Conservation (phyloP, 441 rosid genomes). For the Populus tomentosa region DNA sequence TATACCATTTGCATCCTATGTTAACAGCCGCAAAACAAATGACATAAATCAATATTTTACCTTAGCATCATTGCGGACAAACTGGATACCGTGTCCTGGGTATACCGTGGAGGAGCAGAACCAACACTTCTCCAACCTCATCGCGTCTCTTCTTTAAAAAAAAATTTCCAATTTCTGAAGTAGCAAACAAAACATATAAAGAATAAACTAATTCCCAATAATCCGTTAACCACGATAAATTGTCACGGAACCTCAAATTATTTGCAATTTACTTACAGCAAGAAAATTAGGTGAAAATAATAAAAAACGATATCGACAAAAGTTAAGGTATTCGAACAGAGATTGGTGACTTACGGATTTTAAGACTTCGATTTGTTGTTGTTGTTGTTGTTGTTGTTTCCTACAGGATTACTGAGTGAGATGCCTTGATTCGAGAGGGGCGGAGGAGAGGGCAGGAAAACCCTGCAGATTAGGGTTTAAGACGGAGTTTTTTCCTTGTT, state of each 20-base stretch:
- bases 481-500: not conserved
- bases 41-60: conserved; percentile 19
- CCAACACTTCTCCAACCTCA: conserved; percentile 96
- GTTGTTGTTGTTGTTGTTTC: not conserved
- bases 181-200: not conserved
- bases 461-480: not conserved
- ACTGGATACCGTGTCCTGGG: conserved; percentile 97
- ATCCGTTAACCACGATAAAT: not conserved
- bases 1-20: not conserved
- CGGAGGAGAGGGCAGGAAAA: not conserved
- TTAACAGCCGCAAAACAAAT: not conserved
- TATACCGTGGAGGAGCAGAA: conserved; percentile 88
- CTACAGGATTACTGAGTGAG: not conserved
- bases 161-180: not conserved
- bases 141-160: conserved; percentile 17
- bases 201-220: not conserved
- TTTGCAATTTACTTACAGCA: not conserved
- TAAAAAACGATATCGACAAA: not conserved
- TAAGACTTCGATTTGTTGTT: not conserved
- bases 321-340: not conserved
- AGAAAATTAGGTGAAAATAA: not conserved
- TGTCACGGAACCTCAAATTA: too few species aligned
- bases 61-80: conserved; percentile 95
- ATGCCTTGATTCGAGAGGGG: not conserved
- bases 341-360: not conserved